Evolutionary conservation across 2,329 filamentous ascomycete species (phyloP), one percentile per base, ranked within the genome.

Genomic region (Knoxdaviesia capensis): DNA sequence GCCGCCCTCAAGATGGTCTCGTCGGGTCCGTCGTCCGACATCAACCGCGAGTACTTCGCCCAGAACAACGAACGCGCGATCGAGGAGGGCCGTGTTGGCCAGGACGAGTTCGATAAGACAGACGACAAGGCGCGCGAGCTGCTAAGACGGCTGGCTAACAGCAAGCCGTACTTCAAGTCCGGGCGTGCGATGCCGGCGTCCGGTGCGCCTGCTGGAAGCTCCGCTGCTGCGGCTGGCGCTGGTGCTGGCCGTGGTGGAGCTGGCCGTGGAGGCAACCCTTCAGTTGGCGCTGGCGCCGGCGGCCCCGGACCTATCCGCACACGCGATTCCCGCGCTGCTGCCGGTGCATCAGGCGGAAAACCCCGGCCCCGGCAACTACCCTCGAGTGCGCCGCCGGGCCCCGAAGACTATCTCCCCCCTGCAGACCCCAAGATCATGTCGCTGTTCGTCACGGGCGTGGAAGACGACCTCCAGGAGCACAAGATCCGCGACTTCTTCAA

Each of bases 1-100:
- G 90, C 90, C 3, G 90, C 92, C 5, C 68, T 98, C 48, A 96
- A 96, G 66, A 94, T 98, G 81, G 83, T 96, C 36, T 87, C 88
- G 1, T 87, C 90, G 0, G 90, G 90, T 0, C 90, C 90, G 1
- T 74, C 85, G 48, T 93, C 84, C 56, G 80, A 83, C 43, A 84
- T 98, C 59, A 98, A 98, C 63, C 69, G 90, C 51, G 87, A 98
- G 61, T 98, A 90, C 61, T 98, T 93, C 59, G 90, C 90, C 9
- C 90, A 98, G 57, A 90, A 96, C 56, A 87, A 96, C 59, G 88
- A 96, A 63, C 82, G 79, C 53, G 85, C 92, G 46, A 86, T 98
- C 40, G 87, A 96, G 54, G 87, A 96, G 51, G 90, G 90, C 3
- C 70, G 82, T 48, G 83, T 80, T 6, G 80, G 78, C 10, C 68